A percentile compares a stretch with the other conserved stretches of the same genome.
Conservation (phyloP, 2,329 filamentous ascomycete genomes). For the Colletotrichum coccodes region DNA sequence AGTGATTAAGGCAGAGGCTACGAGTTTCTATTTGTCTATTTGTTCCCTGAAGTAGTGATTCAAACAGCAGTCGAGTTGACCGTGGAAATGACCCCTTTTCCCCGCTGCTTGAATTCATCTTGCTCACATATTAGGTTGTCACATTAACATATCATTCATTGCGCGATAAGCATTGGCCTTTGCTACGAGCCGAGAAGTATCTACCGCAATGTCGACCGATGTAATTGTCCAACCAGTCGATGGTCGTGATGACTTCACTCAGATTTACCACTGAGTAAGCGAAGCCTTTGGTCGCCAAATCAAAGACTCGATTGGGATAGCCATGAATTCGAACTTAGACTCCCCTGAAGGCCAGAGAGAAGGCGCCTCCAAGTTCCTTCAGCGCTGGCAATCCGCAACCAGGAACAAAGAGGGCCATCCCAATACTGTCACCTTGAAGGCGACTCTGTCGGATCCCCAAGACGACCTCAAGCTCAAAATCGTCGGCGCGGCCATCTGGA, state of each 20-base stretch:
- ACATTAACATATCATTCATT: too few species aligned
- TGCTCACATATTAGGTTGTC: too few species aligned
- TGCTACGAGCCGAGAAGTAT: too few species aligned
- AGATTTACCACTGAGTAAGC: constrained; percentile 38
- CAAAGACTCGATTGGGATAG: constrained; percentile 60
- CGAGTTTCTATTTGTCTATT: too few species aligned
- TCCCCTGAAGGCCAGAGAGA: constrained; percentile 53
- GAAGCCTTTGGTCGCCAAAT: constrained; percentile 60
- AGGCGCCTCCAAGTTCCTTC: constrained; percentile 48
- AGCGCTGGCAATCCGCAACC: constrained; percentile 52
- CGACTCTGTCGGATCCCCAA: constrained; percentile 53
- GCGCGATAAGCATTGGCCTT: too few species aligned
- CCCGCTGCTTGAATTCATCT: too few species aligned
- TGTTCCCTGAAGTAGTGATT: too few species aligned
- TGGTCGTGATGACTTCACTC: constrained; percentile 42
- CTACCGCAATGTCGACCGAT: too few species aligned
- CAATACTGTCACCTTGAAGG: constrained; percentile 65
- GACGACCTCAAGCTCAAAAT: constrained; percentile 40
- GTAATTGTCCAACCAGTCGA: too few species aligned
- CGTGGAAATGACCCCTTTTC: too few species aligned
- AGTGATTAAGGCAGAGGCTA: too few species aligned
- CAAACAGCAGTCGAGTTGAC: too few species aligned
- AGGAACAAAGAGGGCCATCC: constrained; percentile 54
- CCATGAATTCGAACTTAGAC: constrained; percentile 65
- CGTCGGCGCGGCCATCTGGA: constrained; percentile 66